Evolutionary conservation across 1,139 yeast genomes (phyloP), one percentile per base, ranked within the genome.

Genomic region (Yamadazyma kanchanaburiensis): DNA sequence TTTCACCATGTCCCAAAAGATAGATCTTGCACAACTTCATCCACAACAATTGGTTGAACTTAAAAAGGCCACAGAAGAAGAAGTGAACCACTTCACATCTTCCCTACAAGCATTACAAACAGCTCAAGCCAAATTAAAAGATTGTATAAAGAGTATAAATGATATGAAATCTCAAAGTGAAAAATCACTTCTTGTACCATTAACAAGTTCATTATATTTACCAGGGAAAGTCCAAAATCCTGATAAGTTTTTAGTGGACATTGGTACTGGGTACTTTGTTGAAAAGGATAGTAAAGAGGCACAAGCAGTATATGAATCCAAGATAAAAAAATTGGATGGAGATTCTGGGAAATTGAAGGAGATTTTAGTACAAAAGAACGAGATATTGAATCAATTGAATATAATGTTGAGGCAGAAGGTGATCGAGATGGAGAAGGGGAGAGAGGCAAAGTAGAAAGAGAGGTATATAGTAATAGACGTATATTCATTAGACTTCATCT

Each of bases 221-320:
- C 95, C 96, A 2, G 99, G 98, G 2, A 73, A 67, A 37, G 70
- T 75, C 34, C 68, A 70, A 28, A 74, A 80, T 39, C 73, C 73
- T 26, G 74, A 80, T 39, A 77, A 71, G 35, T 91, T 82, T 47
- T 69, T 91, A 58, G 96, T 94, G 12, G 99, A 91, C 52, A 81
- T 91, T 24, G 99, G 99, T 20, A 91, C 98, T 0, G 97, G 97
- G 2, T 91, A 91, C 56, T 91, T 75, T 52, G 94, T 88, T 18
- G 96, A 87, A 47, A 94, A 91, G 59, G 59, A 59, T 35, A 74
- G 77, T 0, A 64, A 60, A 5, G 89, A 85, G 27, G 85, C 96
- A 3, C 65, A 75, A 42, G 59, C 59, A 33, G 94, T 88, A 47
- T 91, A 87, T 55, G 75, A 80, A 36, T 69, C 68, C 34, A 87